Percentiles rank a stretch among this genome's conserved stretches.
phyloP scores from a whole-genome alignment of 2,329 filamentous ascomycete genomes.

The Exophiala aquamarina region DNA sequence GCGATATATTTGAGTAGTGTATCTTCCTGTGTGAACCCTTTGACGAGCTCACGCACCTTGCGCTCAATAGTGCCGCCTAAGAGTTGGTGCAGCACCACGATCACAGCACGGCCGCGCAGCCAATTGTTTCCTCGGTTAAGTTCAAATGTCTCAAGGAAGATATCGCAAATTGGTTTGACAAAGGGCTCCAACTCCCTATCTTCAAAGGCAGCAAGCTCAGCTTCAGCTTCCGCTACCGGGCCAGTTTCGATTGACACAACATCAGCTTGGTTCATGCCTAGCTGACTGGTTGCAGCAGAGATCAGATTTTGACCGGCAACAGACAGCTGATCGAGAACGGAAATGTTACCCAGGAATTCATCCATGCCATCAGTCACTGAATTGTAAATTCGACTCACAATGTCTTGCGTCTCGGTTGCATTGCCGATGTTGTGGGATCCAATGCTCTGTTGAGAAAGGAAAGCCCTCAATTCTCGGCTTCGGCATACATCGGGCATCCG shows the following conservation, averaged over 20 bases:
- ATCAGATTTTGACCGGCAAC: slow-evolving; percentile 84
- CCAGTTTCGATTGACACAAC: slow-evolving; percentile 43
- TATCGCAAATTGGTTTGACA: slow-evolving; percentile 96
- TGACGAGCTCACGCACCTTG: slow-evolving; percentile 84
- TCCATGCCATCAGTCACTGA: slow-evolving; percentile 98
- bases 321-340: slow-evolving; percentile 90
- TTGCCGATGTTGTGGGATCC: slow-evolving; percentile 63
- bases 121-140: slow-evolving; percentile 95
- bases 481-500: slow-evolving; percentile 90
- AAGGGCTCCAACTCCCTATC: slow-evolving; percentile 88
- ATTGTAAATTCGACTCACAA: slow-evolving; percentile 92
- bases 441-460: slow-evolving; percentile 83
- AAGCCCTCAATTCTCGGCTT: slow-evolving; percentile 86
- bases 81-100: slow-evolving; percentile 93
- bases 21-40: slow-evolving; percentile 72
- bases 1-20: slow-evolving; percentile 73
- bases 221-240: slow-evolving; percentile 76
- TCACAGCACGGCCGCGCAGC: slow-evolving; percentile 91
- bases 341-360: slow-evolving; percentile 93
- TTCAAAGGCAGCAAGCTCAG: slow-evolving; percentile 90
- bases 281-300: slow-evolving; percentile 52
- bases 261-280: slow-evolving; percentile 36
- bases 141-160: slow-evolving; percentile 94
- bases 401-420: slow-evolving; percentile 70
- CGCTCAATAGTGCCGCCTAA: slow-evolving; percentile 94